phyloP scores from a whole-genome alignment of 495 filamentous ascomycete genomes.

The Penicillium odoratum region DNA sequence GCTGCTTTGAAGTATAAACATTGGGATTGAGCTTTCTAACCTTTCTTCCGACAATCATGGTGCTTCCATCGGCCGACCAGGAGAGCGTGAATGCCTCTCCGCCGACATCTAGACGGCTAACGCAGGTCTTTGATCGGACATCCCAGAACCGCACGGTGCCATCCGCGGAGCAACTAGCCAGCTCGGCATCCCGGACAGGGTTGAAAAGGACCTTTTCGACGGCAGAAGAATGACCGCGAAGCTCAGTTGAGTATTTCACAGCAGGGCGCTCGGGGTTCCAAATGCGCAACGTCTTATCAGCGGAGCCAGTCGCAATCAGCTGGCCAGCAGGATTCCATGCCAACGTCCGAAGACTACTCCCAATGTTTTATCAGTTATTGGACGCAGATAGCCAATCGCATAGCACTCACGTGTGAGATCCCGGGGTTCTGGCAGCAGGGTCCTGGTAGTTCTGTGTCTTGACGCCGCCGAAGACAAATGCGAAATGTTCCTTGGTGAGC shows the following conservation, averaged over 20 bases:
- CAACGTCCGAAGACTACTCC: constrained; percentile 63
- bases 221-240: constrained; percentile 72
- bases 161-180: constrained; percentile 83
- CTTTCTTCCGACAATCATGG: constrained; percentile 81
- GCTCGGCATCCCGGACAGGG: constrained; percentile 80
- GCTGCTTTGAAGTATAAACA: background rate
- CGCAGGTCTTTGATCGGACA: constrained; percentile 74
- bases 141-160: constrained; percentile 93
- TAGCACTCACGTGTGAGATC: constrained; percentile 52
- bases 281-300: constrained; percentile 79
- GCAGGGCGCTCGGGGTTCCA: constrained; percentile 89
- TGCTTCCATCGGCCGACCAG: constrained; percentile 85
- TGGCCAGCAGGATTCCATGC: constrained; percentile 88
- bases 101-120: constrained; percentile 77
- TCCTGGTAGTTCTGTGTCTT: constrained; percentile 67
- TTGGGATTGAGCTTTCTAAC: constrained; percentile 45
- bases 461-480: constrained; percentile 53
- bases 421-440: constrained; percentile 49
- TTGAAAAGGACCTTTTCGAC: constrained; percentile 92
- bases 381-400: background rate
- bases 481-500: constrained; percentile 63
- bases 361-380: constrained; percentile 10
- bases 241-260: constrained; percentile 78
- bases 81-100: constrained; percentile 80
- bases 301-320: constrained; percentile 81